Evolutionary conservation across 106 monocot species (phyloP).

Genomic region (Allium fistulosum): DNA sequence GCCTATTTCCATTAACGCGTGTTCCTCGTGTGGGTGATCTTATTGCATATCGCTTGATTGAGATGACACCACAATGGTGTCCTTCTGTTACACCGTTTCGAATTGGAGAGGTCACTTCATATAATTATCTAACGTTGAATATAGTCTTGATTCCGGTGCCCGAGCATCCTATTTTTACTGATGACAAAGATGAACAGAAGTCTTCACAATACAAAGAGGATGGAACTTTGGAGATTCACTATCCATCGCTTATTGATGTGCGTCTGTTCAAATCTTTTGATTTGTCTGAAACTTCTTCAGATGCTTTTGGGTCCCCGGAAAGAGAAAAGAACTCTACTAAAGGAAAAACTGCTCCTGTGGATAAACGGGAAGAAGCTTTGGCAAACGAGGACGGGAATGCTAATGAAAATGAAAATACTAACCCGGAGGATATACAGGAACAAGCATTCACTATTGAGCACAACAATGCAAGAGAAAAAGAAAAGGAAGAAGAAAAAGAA

Average conservation of each 20-base stretch:
- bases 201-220: conserved; percentile 67
- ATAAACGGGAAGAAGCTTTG: conserved; percentile 1
- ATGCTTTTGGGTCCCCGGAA: background rate
- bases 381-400: background rate
- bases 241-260: conserved; percentile 66
- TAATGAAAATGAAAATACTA: no score
- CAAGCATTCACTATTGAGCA: no score
- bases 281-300: background rate
- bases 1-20: conserved; percentile 42
- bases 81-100: conserved; percentile 83
- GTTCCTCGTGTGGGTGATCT: conserved; percentile 79
- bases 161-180: conserved; percentile 36
- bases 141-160: conserved; percentile 48
- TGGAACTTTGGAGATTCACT: conserved; percentile 81
- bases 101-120: conserved; percentile 71
- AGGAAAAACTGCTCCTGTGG: background rate
- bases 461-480: no score
- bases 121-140: conserved; percentile 37
- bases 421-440: no score
- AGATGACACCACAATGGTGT: conserved; percentile 80
- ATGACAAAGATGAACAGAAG: conserved; percentile 12
- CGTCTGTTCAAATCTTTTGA: conserved; percentile 37
- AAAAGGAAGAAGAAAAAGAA: no score
- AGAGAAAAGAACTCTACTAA: background rate
- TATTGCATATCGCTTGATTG: conserved; percentile 78